phyloP scores from a whole-genome alignment of 768 basidiomycete genomes.

The Pulveroboletus sp. region DNA sequence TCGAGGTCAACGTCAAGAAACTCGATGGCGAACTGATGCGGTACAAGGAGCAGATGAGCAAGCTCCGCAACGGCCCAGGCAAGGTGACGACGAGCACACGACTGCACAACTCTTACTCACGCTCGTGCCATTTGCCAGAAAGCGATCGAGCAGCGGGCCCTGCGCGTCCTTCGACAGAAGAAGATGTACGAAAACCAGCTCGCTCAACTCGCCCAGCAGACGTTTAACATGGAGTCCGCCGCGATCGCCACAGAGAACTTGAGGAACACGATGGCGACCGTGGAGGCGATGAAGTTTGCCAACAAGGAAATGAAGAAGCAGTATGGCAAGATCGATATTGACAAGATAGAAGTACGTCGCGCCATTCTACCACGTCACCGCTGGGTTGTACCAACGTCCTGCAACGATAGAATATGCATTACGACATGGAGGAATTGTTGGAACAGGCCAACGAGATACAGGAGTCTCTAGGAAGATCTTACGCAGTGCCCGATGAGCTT shows the following conservation, averaged over 20 bases:
- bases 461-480: slow-evolving; percentile 88
- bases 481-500: slow-evolving; percentile 95
- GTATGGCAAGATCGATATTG: slow-evolving; percentile 95
- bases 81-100: slow-evolving; percentile 56
- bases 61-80: slow-evolving; percentile 89
- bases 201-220: slow-evolving; percentile 87
- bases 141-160: slow-evolving; percentile 92
- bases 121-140: slow-evolving; percentile 41
- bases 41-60: slow-evolving; percentile 96
- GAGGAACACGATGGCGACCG: slow-evolving; percentile 97
- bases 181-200: slow-evolving; percentile 94
- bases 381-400: not conserved
- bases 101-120: not conserved
- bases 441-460: slow-evolving; percentile 99
- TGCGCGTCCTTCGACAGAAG: slow-evolving; percentile 92
- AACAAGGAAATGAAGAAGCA: slow-evolving; percentile 97
- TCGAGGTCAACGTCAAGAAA: slow-evolving; percentile 97
- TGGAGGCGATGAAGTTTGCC: slow-evolving; percentile 93
- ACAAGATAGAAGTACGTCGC: slow-evolving; percentile 89
- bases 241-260: slow-evolving; percentile 96
- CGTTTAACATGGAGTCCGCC: slow-evolving; percentile 98
- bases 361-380: not conserved
- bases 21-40: slow-evolving; percentile 88
- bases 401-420: slow-evolving; percentile 78
- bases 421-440: slow-evolving; percentile 96